These are phyloP conservation scores for Clarireedia homoeocarpa DNA, from an alignment of 2,329 filamentous ascomycete genomes.

Conservation along the genomic window DNA sequence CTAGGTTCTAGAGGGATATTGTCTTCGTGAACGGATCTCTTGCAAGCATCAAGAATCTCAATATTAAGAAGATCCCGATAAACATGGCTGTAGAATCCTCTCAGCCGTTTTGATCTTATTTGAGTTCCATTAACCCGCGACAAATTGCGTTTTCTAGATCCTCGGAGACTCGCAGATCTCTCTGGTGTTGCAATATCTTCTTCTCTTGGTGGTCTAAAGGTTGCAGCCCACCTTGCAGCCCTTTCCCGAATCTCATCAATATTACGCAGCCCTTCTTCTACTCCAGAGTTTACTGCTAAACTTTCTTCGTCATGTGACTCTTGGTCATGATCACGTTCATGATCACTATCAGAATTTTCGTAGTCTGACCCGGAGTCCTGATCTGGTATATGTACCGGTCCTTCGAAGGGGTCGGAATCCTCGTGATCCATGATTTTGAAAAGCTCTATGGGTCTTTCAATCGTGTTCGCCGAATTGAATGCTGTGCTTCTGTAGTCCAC, in stretches of 20 bases:
- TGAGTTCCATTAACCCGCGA: slow-evolving; percentile 5
- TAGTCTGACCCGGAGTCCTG: slow-evolving; percentile 25
- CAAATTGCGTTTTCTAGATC: slow-evolving; percentile 18
- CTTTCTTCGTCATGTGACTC: slow-evolving; percentile 10
- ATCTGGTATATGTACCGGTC: slow-evolving; percentile 5
- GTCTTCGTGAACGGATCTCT: slow-evolving; percentile 22
- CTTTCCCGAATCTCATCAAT: slow-evolving; percentile 14
- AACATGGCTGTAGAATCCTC: slow-evolving; percentile 38
- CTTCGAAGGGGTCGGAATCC: slow-evolving; percentile 8
- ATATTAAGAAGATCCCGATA: slow-evolving; percentile 47
- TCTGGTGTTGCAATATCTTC: slow-evolving; percentile 20
- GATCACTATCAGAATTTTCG: slow-evolving; percentile 18
- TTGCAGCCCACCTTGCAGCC: slow-evolving; percentile 23
- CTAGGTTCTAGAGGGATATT: slow-evolving; percentile 33
- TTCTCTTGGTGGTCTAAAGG: slow-evolving; percentile 19
- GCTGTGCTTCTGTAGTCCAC: slow-evolving; percentile 8
- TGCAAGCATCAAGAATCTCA: slow-evolving; percentile 47
- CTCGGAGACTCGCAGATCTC: slow-evolving; percentile 2
- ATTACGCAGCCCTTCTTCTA: not conserved
- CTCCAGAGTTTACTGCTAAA: not conserved
- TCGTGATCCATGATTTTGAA: slow-evolving; percentile 15
- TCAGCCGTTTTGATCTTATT: slow-evolving; percentile 27
- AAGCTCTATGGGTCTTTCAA: slow-evolving; percentile 11
- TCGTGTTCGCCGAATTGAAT: slow-evolving; percentile 11
- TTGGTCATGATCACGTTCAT: slow-evolving; percentile 10